These are phyloP conservation scores for Saturnispora dispora DNA, from an alignment of 805 yeast genomes.

Conservation along the genomic window DNA sequence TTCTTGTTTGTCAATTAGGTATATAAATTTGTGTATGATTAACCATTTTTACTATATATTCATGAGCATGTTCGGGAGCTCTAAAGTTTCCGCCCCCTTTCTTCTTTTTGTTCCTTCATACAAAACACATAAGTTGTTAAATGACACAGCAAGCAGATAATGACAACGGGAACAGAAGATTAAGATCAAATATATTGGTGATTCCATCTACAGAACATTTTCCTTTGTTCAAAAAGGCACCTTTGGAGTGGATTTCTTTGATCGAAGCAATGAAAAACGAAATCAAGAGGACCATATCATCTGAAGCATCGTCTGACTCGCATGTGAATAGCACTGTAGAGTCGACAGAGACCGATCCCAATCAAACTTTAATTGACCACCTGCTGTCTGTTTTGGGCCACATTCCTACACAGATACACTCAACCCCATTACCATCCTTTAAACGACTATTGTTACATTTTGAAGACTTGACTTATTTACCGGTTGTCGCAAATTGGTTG, in stretches of 20 bases:
- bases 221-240: neutral
- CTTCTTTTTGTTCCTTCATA: neutral
- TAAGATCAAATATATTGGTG: neutral
- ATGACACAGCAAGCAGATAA: neutral
- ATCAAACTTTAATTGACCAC: neutral
- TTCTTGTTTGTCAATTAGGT: neutral
- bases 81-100: neutral
- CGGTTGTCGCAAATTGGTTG: neutral
- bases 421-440: constrained; percentile 4
- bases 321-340: neutral
- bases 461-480: neutral
- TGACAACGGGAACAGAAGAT: neutral
- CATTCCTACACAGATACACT: neutral
- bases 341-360: neutral
- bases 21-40: neutral
- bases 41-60: neutral
- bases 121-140: neutral
- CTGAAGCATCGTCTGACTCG: neutral
- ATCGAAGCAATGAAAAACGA: neutral
- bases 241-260: constrained; percentile 2
- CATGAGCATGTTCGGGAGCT: neutral
- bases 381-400: neutral
- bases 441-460: constrained; percentile 4
- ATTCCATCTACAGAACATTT: constrained; percentile 3
- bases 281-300: neutral